Base-by-base conservation (phyloP, 495 filamentous ascomycete species). In the Stereocaulon alpinum region DNA sequence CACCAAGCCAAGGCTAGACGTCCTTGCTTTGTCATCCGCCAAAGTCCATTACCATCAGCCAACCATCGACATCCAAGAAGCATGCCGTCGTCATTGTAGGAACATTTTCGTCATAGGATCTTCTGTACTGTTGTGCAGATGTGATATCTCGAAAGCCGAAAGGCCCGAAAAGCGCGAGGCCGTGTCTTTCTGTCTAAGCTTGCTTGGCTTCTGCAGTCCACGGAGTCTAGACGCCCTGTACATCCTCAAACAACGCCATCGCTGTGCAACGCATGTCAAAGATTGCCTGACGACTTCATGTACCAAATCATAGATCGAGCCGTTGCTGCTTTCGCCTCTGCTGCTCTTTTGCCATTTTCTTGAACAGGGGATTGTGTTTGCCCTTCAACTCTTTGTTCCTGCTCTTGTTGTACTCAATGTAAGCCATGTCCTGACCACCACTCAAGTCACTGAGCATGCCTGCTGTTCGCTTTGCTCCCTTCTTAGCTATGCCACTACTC, bases 351-450 rank as follows among this genome's bases (percentile, higher is more conserved):
- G 84, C 76, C 62, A 96, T 72, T 74, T 95, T 95, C 71, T 84
- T 86, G 71, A 97, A 94, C 68, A 88, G 79, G 4, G 77, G 72
- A 65, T 83, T 84, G 63, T 80, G 76, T 62, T 89, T 88, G 53
- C 84, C 84, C 75, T 88, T 91, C 67, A 91, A 80, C 68, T 94
- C 84, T 72, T 88, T 90, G 66, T 89, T 89, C 61, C 75, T 75
- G 66, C 81, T 86, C 76, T 78, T 84, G 65, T 86, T 86, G 67
- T 85, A 85, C 72, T 98, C 94, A 55, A 91, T 85, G 69, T 97
- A 97, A 30, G 91, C 91, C 92, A 97, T 96, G 65, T 93, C 89
- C 69, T 94, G 87, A 0, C 91, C 93, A 44, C 93, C 93, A 30
- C 84, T 86, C 55, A 96, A 75, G 58, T 92, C 91, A 53, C 84